These are phyloP conservation scores for Vaccinium corymbosum DNA, from an alignment of 148 eudicot species.

Conservation along the genomic window DNA sequence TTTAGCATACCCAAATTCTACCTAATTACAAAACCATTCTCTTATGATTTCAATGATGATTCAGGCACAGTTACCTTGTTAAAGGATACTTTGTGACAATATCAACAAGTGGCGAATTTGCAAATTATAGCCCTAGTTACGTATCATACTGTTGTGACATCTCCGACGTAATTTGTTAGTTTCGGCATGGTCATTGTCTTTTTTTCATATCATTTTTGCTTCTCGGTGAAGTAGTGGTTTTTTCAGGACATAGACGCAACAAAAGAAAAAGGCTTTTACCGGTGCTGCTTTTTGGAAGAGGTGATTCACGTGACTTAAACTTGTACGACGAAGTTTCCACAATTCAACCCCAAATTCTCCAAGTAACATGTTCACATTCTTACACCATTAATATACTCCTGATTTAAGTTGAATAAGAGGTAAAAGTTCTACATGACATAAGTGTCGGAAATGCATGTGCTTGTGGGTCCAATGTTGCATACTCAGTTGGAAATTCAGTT, in stretches of 20 bases:
- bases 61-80: background rate
- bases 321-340: background rate
- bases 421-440: background rate
- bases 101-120: background rate
- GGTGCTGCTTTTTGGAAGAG: background rate
- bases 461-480: background rate
- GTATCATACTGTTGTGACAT: background rate
- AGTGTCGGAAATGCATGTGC: background rate
- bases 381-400: no score
- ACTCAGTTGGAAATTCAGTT: slow-evolving; percentile 17
- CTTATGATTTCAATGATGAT: background rate
- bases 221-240: background rate
- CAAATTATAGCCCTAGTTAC: background rate
- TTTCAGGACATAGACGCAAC: background rate
- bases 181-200: no score
- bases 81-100: background rate
- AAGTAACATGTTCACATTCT: background rate
- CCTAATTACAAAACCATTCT: background rate
- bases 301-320: background rate
- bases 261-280: background rate
- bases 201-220: background rate
- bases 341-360: background rate
- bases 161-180: background rate
- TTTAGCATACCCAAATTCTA: background rate
- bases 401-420: background rate